Percentiles rank a stretch among this genome's conserved stretches.
Conservation (phyloP, 495 filamentous ascomycete species). For the Physcia stellaris region DNA sequence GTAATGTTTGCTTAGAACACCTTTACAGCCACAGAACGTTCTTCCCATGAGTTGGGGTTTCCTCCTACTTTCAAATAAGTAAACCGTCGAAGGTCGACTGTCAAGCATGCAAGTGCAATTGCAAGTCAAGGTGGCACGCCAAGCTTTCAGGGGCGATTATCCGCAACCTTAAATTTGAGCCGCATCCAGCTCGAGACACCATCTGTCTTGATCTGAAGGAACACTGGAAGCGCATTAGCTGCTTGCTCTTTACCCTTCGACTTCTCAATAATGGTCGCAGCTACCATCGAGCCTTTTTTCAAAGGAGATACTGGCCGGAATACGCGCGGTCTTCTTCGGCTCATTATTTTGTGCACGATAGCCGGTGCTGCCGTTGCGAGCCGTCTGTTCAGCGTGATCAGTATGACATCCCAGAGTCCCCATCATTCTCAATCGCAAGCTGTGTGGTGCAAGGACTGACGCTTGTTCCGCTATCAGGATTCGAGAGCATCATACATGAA, state of each 20-base stretch:
- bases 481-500: constrained; percentile 99
- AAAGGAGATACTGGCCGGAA: constrained; percentile 56
- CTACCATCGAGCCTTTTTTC: constrained; percentile 42
- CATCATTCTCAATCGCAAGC: neutral
- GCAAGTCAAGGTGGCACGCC: no score
- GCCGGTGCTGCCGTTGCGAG: constrained; percentile 86
- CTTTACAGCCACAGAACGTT: no score
- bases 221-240: no score
- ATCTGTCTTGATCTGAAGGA: neutral
- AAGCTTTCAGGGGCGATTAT: no score
- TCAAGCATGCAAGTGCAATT: no score
- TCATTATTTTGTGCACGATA: constrained; percentile 86
- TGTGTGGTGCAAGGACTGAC: neutral
- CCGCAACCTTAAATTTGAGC: neutral
- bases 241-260: no score
- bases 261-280: constrained; percentile 30
- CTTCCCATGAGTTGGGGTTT: no score
- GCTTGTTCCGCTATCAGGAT: constrained; percentile 40
- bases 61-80: no score
- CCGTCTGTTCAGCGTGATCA: constrained; percentile 94
- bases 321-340: constrained; percentile 72
- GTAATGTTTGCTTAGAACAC: no score
- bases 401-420: constrained; percentile 39
- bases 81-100: no score
- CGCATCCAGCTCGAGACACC: neutral